phyloP scores from a whole-genome alignment of 805 yeast species.

The Zygosaccharomyces bailii region DNA sequence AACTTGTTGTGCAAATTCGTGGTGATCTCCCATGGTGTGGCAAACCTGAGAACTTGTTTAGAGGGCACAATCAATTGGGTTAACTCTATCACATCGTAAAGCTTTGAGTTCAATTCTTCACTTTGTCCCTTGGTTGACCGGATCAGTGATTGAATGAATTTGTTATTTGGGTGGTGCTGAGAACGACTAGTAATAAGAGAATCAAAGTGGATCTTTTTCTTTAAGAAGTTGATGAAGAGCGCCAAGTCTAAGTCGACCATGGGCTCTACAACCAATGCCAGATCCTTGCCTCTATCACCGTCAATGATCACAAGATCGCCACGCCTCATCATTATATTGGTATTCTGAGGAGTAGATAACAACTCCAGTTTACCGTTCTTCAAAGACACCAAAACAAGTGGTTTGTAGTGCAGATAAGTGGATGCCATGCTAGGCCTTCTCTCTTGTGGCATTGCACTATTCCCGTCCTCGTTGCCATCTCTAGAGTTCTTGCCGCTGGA shows the following conservation, averaged over 20 bases:
- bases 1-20: conserved; percentile 59
- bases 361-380: conserved; percentile 69
- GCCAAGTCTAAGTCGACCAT: conserved; percentile 60
- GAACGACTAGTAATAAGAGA: conserved; percentile 33
- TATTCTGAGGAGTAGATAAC: conserved; percentile 59
- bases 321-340: conserved; percentile 55
- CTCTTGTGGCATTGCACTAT: conserved; percentile 5
- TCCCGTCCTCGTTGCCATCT: conserved; percentile 12
- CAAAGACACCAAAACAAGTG: conserved; percentile 47
- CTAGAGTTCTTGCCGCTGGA: conserved; percentile 3
- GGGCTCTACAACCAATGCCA: conserved; percentile 70
- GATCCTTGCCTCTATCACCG: conserved; percentile 81
- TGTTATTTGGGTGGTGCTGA: conserved; percentile 30
- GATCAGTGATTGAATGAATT: conserved; percentile 30
- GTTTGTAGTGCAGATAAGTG: conserved; percentile 35
- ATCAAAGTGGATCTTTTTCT: conserved; percentile 61
- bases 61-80: conserved; percentile 64
- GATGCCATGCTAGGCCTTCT: conserved; percentile 21
- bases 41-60: conserved; percentile 72
- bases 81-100: conserved; percentile 43
- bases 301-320: conserved; percentile 73
- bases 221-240: conserved; percentile 65
- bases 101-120: conserved; percentile 29
- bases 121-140: conserved; percentile 24
- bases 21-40: conserved; percentile 63